Conservation (phyloP, 1,139 yeast genomes). For the Suhomyces coccinellae region DNA sequence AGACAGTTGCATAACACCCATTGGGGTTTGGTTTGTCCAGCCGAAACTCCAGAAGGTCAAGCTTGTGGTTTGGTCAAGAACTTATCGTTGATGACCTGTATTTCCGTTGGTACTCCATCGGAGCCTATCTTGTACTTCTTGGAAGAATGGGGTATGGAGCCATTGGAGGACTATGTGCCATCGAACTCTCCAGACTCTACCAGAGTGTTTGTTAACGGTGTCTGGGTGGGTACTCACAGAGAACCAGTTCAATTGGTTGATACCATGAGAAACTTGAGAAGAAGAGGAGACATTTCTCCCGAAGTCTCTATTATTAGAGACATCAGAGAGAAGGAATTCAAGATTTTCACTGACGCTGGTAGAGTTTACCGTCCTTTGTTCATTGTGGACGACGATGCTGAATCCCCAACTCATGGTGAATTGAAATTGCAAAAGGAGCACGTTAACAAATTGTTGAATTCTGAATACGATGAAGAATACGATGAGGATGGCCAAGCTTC, state of each 20-base stretch:
- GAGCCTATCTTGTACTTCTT: constrained; percentile 90
- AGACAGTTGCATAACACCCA: constrained; percentile 98
- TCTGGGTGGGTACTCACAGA: constrained; percentile 98
- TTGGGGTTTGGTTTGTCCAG: constrained; percentile 99
- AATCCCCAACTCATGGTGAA: constrained; percentile 74
- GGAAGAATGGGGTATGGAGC: constrained; percentile 99
- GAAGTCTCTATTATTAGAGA: constrained; percentile 97
- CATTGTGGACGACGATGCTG: constrained; percentile 82
- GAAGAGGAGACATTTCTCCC: constrained; percentile 94
- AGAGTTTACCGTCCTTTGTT: constrained; percentile 95
- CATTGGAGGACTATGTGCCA: constrained; percentile 93
- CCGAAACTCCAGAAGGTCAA: constrained; percentile 99
- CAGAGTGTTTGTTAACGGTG: constrained; percentile 95
- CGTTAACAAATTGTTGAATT: constrained; percentile 64
- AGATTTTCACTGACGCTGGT: constrained; percentile 97
- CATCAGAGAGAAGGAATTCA: constrained; percentile 93
- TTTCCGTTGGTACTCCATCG: constrained; percentile 96
- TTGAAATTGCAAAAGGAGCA: constrained; percentile 83
- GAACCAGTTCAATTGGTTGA: constrained; percentile 90
- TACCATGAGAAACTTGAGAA: constrained; percentile 86
- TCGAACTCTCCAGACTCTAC: constrained; percentile 90
- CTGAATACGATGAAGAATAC: constrained; percentile 60
- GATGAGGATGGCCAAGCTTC: constrained; percentile 56
- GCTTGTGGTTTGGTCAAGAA: constrained; percentile 99
- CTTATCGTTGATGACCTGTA: constrained; percentile 93